Evolutionary conservation across 106 monocot species (phyloP), one percentile per base, ranked within the genome.

Genomic region (Hemerocallis citrina): DNA sequence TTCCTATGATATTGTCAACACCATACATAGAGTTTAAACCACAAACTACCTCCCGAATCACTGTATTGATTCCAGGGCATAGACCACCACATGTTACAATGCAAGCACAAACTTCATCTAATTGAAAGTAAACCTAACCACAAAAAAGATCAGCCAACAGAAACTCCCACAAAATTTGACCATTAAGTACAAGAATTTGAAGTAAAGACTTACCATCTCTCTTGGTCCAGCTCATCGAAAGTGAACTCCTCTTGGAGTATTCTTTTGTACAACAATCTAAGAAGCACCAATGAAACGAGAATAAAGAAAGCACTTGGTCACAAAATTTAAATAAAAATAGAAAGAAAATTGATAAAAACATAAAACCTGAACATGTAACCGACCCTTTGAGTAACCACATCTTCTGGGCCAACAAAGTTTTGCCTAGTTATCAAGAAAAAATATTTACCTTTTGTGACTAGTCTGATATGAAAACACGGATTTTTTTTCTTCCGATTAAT

Each of bases 171-270:
- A n/a, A n/a, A 59, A 59, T 20, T n/a, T 9, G 31, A 33, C 15
- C 54, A 57, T 4, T 31, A 0, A 5, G 32, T 3, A 13, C 50
- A 54, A 16, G 23, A 15, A 59, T 38, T 15, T 38, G 5, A 35
- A 20, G 34, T 17, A 59, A 44, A 62, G 7, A 0, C 0, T n/a
- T 65, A 89, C 89, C 72, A 37, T 75, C 46, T 89, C 81, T 3
- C 85, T 78, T 17, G 89, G 81, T 12, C 89, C 89, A 61, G 85
- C 78, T 32, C 85, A 78, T 30, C 89, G 78, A 49, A 89, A 89
- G 42, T 84, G 81, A 7, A 58, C 81, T 34, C 89, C 89, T 69
- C 72, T 78, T 6, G 69, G 36, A 40, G 47, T 73, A 49, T 17
- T 49, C 60, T 79, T 76, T 31, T 81, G 81, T 51, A 73, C 75